phyloP scores from a whole-genome alignment of 495 filamentous ascomycete genomes.

The Aspergillus avenaceus region DNA sequence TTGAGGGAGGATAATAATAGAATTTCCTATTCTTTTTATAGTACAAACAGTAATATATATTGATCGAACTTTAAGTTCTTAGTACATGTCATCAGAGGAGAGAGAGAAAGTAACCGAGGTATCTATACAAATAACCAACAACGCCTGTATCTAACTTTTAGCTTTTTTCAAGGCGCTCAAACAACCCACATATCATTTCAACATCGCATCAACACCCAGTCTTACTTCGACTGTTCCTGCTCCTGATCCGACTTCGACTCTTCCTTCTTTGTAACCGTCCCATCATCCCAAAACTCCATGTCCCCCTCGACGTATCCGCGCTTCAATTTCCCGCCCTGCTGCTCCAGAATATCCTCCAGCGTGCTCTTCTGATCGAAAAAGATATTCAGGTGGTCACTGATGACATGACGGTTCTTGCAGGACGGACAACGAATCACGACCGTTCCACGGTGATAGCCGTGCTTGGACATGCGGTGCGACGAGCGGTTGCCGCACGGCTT shows the following conservation, averaged over 20 bases:
- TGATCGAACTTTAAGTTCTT: neutral
- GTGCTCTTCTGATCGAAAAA: slow-evolving; percentile 40
- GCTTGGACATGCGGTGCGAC: slow-evolving; percentile 76
- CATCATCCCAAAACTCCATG: slow-evolving; percentile 68
- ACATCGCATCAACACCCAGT: neutral
- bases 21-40: slow-evolving; percentile 10
- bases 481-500: slow-evolving; percentile 74
- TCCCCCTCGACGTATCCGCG: slow-evolving; percentile 47
- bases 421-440: slow-evolving; percentile 81
- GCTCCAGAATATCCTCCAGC: slow-evolving; percentile 31
- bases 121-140: slow-evolving; percentile 2
- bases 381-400: slow-evolving; percentile 75
- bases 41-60: slow-evolving; percentile 14
- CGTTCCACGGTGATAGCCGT: slow-evolving; percentile 86
- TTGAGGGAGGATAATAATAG: slow-evolving; percentile 9
- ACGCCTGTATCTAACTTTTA: slow-evolving; percentile 1
- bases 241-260: slow-evolving; percentile 2
- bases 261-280: slow-evolving; percentile 27
- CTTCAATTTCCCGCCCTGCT: slow-evolving; percentile 28
- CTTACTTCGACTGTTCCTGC: slow-evolving; percentile 5
- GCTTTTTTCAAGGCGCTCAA: neutral
- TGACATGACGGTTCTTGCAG: slow-evolving; percentile 83
- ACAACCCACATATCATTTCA: neutral
- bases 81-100: slow-evolving; percentile 12
- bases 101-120: slow-evolving; percentile 12